Evolutionary conservation across 495 filamentous ascomycete species (phyloP).

Genomic region (Chaetomium cochliodes): DNA sequence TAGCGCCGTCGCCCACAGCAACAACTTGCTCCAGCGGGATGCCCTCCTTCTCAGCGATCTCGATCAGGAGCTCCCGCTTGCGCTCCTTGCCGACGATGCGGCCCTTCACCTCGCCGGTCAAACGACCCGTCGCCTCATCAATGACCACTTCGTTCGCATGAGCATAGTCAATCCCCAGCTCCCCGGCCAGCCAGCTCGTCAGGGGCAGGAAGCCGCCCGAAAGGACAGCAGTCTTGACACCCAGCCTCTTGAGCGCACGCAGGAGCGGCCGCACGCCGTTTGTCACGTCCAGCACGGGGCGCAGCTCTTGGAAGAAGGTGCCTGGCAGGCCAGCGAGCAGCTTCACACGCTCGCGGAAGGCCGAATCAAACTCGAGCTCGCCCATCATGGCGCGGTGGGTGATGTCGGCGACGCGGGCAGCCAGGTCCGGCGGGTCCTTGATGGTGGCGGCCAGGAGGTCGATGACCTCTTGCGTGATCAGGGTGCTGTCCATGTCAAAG

Average conservation of each 20-base stretch:
- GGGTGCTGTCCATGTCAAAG: constrained; percentile 97
- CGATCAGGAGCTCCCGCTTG: constrained; percentile 72
- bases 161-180: constrained; percentile 81
- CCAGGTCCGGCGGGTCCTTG: constrained; percentile 58
- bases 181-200: constrained; percentile 75
- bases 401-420: constrained; percentile 60
- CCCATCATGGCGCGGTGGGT: constrained; percentile 93
- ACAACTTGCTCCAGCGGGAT: constrained; percentile 74
- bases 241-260: constrained; percentile 66
- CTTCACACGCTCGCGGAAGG: constrained; percentile 71
- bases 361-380: constrained; percentile 87
- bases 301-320: constrained; percentile 77
- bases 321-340: constrained; percentile 77
- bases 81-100: constrained; percentile 78
- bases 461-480: constrained; percentile 95
- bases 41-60: constrained; percentile 71
- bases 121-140: constrained; percentile 55
- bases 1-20: constrained; percentile 90
- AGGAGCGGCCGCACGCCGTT: constrained; percentile 75
- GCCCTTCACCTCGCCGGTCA: constrained; percentile 78
- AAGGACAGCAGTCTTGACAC: constrained; percentile 81
- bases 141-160: constrained; percentile 82
- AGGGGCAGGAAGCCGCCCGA: constrained; percentile 91
- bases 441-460: constrained; percentile 85
- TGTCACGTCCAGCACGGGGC: constrained; percentile 70